A percentile compares a stretch with the other conserved stretches of the same genome.
Evolutionary conservation across 768 basidiomycete species (phyloP).

Genomic region (Lactarius akahatsu): DNA sequence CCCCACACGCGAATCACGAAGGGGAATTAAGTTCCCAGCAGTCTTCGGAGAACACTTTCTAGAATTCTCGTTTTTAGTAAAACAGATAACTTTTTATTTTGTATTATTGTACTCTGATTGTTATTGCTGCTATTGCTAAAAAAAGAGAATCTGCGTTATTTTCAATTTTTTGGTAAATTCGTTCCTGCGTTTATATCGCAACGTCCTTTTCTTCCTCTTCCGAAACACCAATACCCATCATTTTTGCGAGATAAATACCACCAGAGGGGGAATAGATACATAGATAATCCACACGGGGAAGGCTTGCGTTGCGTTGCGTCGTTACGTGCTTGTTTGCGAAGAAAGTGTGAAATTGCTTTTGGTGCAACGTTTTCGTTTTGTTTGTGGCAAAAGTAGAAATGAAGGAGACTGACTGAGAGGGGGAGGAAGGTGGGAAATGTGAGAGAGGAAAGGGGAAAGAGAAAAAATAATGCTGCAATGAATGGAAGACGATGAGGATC

Average conservation of each 20-base stretch:
- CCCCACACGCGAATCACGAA: neutral
- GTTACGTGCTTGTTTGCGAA: constrained; percentile 18
- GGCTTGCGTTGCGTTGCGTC: constrained; percentile 8
- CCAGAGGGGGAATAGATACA: constrained; percentile 27
- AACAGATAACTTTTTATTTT: constrained; percentile 1
- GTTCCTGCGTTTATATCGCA: neutral
- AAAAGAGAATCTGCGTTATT: neutral
- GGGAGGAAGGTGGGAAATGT: neutral
- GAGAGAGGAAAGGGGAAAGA: neutral
- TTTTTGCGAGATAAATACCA: constrained; percentile 27
- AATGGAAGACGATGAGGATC: constrained; percentile 16
- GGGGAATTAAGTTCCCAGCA: neutral
- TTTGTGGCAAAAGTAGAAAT: constrained; percentile 3
- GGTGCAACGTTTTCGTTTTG: constrained; percentile 16
- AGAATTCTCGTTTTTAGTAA: neutral
- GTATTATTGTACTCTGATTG: neutral
- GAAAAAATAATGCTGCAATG: constrained; percentile 6
- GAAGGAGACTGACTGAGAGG: constrained; percentile 8
- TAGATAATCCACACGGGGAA: constrained; percentile 20
- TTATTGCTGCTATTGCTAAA: neutral
- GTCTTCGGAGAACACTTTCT: neutral
- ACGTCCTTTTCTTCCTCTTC: constrained; percentile 6
- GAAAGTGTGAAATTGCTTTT: neutral
- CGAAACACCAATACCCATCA: constrained; percentile 5
- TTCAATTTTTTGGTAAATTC: neutral